Evolutionary conservation across 1,284 basidiomycete genomes (phyloP), one percentile per base, ranked within the genome.

Genomic region (Agaricales sp.): DNA sequence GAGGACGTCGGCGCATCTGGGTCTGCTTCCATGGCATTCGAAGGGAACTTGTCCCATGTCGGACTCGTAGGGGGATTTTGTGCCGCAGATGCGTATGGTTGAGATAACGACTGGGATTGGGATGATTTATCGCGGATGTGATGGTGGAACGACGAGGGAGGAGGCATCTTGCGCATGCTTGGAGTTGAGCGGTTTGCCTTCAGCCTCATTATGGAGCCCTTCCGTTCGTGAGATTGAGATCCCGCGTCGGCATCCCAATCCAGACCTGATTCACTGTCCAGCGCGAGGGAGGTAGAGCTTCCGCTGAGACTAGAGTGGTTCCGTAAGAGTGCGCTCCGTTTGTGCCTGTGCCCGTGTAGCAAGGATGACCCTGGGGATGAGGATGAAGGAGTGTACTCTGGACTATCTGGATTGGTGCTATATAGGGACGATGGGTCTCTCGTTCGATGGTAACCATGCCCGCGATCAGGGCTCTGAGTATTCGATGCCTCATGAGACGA

Each of bases 1-100:
- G 77, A 71, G 8, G 80, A 74, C 53, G 75, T 73, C 48, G 77
- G 62, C 45, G 68, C 68, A 3, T 79, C 76, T 48, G 80, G 77
- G 48, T 76, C 72, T 6, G 14, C 26, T 30, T 30, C 26, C n/a
- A n/a, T n/a, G n/a, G n/a, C n/a, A n/a, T n/a, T n/a, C n/a, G n/a
- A n/a, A n/a, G n/a, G n/a, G n/a, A n/a, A n/a, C n/a, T n/a, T n/a
- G 14, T 30, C 26, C 26, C 26, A 30, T 30, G 26, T 14, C 14
- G 14, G 6, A 6, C 6, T 6, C 14, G 26, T 30, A 6, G 6
- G 26, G 6, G 14, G 26, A 14, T 14, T 14, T 30, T 6, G 14
- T 30, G 26, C 6, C 6, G 26, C 26, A 14, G 6, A 6, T 6
- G 14, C 14, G 26, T 6, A 6, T 6, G 26, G 6, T 6, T 14